Evolutionary conservation across 257 asterid species (phyloP).

Genomic region (Vinca minor): DNA sequence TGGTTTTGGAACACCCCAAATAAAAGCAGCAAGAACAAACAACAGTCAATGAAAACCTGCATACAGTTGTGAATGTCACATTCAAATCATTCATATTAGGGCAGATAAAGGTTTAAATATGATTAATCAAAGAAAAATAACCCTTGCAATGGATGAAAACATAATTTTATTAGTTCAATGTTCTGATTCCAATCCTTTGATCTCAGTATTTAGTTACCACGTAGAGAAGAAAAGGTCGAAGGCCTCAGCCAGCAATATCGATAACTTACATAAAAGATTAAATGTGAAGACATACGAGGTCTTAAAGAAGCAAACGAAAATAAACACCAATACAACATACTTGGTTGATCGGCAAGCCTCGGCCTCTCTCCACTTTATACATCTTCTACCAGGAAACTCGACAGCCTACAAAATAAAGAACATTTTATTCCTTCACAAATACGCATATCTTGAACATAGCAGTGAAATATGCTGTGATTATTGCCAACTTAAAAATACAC

Average conservation of each 20-base stretch:
- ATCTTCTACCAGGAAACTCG: conserved; percentile 4
- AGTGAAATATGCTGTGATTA: too few species aligned
- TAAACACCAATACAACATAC: conserved; percentile 9
- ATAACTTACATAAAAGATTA: background rate
- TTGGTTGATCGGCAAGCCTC: conserved; percentile 8
- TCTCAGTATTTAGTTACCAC: conserved; percentile 2
- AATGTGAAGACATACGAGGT: background rate
- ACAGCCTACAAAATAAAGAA: conserved; percentile 12
- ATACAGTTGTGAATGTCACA: too few species aligned
- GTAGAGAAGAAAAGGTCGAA: background rate
- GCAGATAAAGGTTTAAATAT: background rate
- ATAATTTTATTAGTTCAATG: conserved; percentile 1
- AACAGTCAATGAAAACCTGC: too few species aligned
- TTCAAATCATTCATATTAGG: too few species aligned
- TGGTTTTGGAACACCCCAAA: too few species aligned
- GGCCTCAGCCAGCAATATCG: conserved; percentile 12
- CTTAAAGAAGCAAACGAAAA: conserved; percentile 6
- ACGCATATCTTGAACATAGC: background rate
- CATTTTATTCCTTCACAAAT: background rate
- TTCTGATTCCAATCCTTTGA: conserved; percentile 1
- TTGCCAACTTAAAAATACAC: background rate
- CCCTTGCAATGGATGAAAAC: background rate
- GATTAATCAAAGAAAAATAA: background rate
- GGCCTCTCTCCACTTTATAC: conserved; percentile 18
- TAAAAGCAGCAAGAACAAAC: too few species aligned